These are phyloP conservation scores for Oxytropis ochrocephala DNA, from an alignment of 306 rosid genomes.

Conservation along the genomic window DNA sequence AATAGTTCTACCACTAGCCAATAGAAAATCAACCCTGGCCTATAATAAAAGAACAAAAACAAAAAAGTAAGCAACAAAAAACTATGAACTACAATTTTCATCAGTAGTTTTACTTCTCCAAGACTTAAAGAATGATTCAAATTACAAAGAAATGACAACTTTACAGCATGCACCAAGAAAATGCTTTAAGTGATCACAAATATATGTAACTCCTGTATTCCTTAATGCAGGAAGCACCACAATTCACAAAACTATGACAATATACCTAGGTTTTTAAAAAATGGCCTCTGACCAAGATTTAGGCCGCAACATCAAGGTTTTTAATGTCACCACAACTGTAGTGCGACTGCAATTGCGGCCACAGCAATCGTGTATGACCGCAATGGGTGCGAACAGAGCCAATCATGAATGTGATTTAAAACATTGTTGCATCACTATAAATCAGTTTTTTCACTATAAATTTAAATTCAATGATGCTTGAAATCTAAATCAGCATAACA, in stretches of 20 bases:
- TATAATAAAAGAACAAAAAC: constrained; percentile 22
- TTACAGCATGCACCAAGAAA: not conserved
- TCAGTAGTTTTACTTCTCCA: not conserved
- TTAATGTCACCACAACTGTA: too few species aligned
- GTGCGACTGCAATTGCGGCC: too few species aligned
- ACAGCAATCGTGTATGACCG: too few species aligned
- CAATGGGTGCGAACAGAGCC: too few species aligned
- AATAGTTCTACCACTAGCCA: constrained; percentile 50
- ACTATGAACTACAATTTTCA: not conserved
- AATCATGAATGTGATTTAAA: too few species aligned
- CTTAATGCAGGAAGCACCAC: not conserved
- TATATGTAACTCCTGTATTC: not conserved
- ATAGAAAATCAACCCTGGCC: constrained; percentile 60
- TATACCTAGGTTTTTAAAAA: too few species aligned
- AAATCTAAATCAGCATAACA: not conserved
- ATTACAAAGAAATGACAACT: not conserved
- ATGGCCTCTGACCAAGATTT: too few species aligned
- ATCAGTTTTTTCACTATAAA: not conserved
- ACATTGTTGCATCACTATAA: not conserved
- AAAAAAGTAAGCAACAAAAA: not conserved
- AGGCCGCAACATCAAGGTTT: too few species aligned
- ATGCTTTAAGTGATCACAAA: not conserved
- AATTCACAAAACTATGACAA: not conserved
- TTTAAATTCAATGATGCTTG: not conserved
- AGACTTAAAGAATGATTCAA: not conserved